Conservation (phyloP, 1,284 basidiomycete species). For the Papiliotrema fonsecae region DNA sequence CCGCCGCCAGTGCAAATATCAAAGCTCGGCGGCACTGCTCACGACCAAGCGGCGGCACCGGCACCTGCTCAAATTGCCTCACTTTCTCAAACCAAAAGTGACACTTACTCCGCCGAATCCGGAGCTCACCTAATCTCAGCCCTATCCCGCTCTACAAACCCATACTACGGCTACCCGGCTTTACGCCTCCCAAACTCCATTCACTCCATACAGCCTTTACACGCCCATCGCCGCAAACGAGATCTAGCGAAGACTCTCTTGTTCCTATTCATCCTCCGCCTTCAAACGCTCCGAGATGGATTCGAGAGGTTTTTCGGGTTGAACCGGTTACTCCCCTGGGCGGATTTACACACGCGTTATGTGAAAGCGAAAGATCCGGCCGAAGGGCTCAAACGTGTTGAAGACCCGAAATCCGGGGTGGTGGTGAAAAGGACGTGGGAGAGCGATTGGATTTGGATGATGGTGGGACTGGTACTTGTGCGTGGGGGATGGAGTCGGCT, state of each 20-base stretch:
- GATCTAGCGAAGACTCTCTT: conserved; percentile 47
- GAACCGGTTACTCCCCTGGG: conserved; percentile 12
- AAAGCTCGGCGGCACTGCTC: not conserved
- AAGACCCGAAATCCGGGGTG: conserved; percentile 6
- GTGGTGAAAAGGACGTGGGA: conserved; percentile 11
- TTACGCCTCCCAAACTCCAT: conserved; percentile 20
- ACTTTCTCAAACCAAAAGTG: not conserved
- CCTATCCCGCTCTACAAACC: conserved; percentile 34
- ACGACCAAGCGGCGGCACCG: not conserved
- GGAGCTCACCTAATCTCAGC: conserved; percentile 15
- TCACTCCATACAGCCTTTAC: conserved; percentile 31
- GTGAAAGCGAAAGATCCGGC: conserved; percentile 2
- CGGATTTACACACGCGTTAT: not conserved
- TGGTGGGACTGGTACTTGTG: conserved; percentile 38
- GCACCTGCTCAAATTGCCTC: not conserved
- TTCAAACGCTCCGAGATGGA: conserved; percentile 34
- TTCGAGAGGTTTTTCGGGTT: conserved; percentile 33
- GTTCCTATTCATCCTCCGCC: conserved; percentile 44
- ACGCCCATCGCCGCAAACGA: conserved; percentile 43
- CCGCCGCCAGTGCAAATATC: not conserved
- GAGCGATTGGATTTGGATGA: conserved; percentile 45
- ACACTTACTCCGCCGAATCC: not conserved
- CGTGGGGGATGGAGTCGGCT: conserved; percentile 40
- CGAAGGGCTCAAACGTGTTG: conserved; percentile 16
- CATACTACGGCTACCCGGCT: conserved; percentile 48